phyloP scores from a whole-genome alignment of 352 stramenopile genomes.

The Elongisporangium undulatum region DNA sequence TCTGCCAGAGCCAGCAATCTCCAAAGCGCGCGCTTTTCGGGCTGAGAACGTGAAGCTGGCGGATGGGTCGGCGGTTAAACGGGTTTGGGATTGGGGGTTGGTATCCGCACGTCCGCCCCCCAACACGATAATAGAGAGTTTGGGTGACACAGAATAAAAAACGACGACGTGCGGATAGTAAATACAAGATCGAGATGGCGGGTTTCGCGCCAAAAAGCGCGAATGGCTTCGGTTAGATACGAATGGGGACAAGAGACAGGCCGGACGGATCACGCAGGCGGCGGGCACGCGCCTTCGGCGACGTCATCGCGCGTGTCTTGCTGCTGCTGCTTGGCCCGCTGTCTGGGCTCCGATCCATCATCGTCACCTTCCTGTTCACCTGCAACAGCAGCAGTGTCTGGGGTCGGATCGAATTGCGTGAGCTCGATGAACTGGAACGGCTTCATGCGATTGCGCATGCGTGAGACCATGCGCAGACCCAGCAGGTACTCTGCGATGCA shows the following conservation, averaged over 20 bases:
- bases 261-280: neutral
- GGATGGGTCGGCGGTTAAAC: neutral
- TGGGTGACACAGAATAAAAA: neutral
- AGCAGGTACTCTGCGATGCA: conserved; percentile 44
- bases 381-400: neutral
- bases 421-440: conserved; percentile 31
- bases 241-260: neutral
- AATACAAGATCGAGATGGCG: neutral
- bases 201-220: neutral
- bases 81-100: neutral
- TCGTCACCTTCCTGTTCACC: neutral
- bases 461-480: conserved; percentile 33
- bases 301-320: neutral
- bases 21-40: neutral
- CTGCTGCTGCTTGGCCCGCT: neutral
- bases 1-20: neutral
- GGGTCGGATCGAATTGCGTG: conserved; percentile 19
- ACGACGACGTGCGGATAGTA: neutral
- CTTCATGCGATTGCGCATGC: conserved; percentile 23
- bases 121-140: neutral
- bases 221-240: neutral
- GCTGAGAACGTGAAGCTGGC: neutral
- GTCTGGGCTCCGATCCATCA: neutral
- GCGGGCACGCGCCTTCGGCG: neutral
- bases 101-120: neutral